Evolutionary conservation across 1,139 yeast species (phyloP).

Genomic region (Chernovozyma sophiae-reginae): DNA sequence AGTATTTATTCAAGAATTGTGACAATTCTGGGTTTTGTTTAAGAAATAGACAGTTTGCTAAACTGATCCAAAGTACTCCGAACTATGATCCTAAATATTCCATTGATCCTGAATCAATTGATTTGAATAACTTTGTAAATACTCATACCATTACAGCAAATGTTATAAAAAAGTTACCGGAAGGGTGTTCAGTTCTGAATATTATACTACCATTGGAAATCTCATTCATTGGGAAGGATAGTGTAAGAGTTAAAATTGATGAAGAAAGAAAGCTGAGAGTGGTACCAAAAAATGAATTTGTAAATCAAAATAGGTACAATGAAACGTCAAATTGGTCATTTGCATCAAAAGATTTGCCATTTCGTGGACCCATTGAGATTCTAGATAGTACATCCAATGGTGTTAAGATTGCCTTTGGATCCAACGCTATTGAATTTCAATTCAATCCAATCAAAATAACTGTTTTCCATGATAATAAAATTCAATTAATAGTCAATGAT

Average conservation of each 20-base stretch:
- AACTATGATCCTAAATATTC: constrained; percentile 47
- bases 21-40: constrained; percentile 80
- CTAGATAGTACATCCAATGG: constrained; percentile 8
- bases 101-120: constrained; percentile 41
- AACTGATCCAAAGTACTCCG: constrained; percentile 20
- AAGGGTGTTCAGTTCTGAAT: constrained; percentile 21
- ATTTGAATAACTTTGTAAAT: constrained; percentile 14
- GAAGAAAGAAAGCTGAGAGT: constrained; percentile 36
- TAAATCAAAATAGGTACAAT: constrained; percentile 48
- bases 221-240: constrained; percentile 49
- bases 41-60: constrained; percentile 73
- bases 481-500: constrained; percentile 62
- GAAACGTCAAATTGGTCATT: constrained; percentile 64
- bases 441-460: constrained; percentile 52
- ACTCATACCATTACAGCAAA: constrained; percentile 35
- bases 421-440: constrained; percentile 14
- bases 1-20: constrained; percentile 74
- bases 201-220: constrained; percentile 54
- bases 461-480: constrained; percentile 39
- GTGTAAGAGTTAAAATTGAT: constrained; percentile 58
- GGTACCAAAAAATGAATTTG: constrained; percentile 11
- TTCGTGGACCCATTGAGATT: not conserved
- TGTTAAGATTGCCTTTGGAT: constrained; percentile 39
- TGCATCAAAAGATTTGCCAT: constrained; percentile 9
- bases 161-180: constrained; percentile 38